Evolutionary conservation across 2,329 filamentous ascomycete species (phyloP).

Genomic region (Fusarium sacchari): DNA sequence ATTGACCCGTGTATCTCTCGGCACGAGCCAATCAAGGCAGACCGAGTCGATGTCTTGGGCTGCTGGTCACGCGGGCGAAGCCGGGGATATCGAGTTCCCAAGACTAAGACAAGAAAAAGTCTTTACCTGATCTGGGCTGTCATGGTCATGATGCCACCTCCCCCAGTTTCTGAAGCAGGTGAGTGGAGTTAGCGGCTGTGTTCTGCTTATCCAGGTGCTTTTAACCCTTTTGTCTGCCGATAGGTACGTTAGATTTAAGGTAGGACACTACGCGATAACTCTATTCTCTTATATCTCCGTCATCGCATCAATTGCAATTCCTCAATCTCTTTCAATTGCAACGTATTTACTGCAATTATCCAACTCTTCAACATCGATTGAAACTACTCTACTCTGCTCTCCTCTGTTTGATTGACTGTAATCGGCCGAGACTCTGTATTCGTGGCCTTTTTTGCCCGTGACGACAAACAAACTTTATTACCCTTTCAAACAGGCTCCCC

Average conservation of each 20-base stretch:
- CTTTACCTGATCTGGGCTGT: conserved; percentile 28
- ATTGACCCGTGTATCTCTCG: background rate
- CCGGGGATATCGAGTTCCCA: conserved; percentile 36
- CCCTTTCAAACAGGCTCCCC: conserved; percentile 3
- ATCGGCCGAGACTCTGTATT: background rate
- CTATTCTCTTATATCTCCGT: conserved; percentile 15
- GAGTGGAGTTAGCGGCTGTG: conserved; percentile 13
- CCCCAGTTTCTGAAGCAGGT: conserved; percentile 31
- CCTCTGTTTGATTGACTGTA: no score
- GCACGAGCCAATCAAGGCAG: conserved; percentile 4
- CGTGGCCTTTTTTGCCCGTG: conserved; percentile 19
- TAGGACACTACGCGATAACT: background rate
- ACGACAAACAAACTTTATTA: background rate
- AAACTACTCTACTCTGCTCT: background rate
- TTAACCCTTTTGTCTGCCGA: conserved; percentile 32
- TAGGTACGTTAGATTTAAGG: conserved; percentile 1
- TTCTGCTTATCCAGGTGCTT: conserved; percentile 19
- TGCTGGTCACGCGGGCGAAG: conserved; percentile 39
- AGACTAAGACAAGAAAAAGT: background rate
- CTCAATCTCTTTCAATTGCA: background rate
- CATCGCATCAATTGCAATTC: background rate
- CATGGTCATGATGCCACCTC: conserved; percentile 5
- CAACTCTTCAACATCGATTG: conserved; percentile 6
- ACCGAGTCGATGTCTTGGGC: background rate
- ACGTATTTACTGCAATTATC: background rate